phyloP scores from a whole-genome alignment of 768 basidiomycete species.

The Lactifluus piperatus region DNA sequence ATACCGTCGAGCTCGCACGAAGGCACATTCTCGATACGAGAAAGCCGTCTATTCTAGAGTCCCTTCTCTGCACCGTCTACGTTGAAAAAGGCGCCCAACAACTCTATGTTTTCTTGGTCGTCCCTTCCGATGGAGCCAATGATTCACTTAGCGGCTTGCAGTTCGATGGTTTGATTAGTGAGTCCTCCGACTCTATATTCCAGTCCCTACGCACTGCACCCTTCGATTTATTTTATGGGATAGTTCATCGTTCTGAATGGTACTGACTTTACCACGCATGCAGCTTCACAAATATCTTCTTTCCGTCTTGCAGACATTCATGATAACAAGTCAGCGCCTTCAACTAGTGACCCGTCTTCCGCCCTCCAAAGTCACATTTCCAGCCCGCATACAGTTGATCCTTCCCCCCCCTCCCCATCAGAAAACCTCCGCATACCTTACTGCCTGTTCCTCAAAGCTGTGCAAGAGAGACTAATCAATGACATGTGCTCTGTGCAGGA shows the following conservation, averaged over 20 bases:
- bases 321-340: conserved; percentile 41
- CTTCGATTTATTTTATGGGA: neutral
- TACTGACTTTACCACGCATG: conserved; percentile 1
- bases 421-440: conserved; percentile 35
- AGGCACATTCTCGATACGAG: conserved; percentile 37
- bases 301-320: conserved; percentile 45
- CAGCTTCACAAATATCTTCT: conserved; percentile 36
- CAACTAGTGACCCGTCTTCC: conserved; percentile 32
- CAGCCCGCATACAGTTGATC: conserved; percentile 12
- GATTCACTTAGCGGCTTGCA: conserved; percentile 32
- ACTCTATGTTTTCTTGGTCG: conserved; percentile 53
- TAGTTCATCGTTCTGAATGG: neutral
- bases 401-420: conserved; percentile 30
- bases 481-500: conserved; percentile 32
- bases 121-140: conserved; percentile 28
- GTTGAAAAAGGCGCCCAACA: conserved; percentile 34
- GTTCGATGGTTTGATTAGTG: conserved; percentile 46
- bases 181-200: conserved; percentile 24
- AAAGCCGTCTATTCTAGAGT: conserved; percentile 35
- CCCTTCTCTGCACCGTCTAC: conserved; percentile 44
- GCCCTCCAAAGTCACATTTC: conserved; percentile 27
- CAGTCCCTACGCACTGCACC: neutral
- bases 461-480: conserved; percentile 46
- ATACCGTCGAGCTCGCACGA: conserved; percentile 49
- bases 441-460: conserved; percentile 49